Evolutionary conservation across 768 basidiomycete genomes (phyloP).

Genomic region (Lactifluus hygrophoroides): DNA sequence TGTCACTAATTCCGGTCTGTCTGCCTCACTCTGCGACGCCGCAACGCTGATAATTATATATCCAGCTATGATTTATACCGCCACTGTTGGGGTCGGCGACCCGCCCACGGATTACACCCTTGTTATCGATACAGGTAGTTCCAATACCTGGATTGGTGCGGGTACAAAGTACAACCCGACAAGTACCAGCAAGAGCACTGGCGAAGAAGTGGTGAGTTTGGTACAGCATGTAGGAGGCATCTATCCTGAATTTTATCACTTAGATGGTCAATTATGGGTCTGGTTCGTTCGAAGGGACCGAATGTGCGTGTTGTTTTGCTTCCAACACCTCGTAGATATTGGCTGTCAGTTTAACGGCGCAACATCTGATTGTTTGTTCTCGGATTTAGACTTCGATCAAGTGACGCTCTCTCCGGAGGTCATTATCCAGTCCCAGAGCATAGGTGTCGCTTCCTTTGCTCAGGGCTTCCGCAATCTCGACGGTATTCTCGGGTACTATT

Average conservation of each 20-base stretch:
- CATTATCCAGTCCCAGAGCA: constrained; percentile 26
- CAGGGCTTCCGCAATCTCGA: constrained; percentile 31
- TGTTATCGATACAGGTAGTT: constrained; percentile 53
- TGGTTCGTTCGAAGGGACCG: constrained; percentile 12
- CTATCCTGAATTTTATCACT: constrained; percentile 43
- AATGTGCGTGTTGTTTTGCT: constrained; percentile 27
- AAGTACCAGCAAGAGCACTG: constrained; percentile 36
- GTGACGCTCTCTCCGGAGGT: constrained; percentile 14
- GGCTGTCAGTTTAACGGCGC: no score
- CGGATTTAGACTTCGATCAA: constrained; percentile 20
- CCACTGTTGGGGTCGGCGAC: constrained; percentile 42
- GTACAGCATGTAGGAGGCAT: constrained; percentile 19
- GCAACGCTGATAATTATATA: constrained; percentile 1
- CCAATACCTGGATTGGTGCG: constrained; percentile 53
- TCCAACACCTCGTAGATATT: constrained; percentile 17
- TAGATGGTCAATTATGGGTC: constrained; percentile 16
- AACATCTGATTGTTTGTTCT: background rate
- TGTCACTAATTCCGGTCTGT: constrained; percentile 44
- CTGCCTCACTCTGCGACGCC: background rate
- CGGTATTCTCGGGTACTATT: constrained; percentile 41
- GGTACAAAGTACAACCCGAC: constrained; percentile 38
- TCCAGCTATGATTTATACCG: constrained; percentile 45
- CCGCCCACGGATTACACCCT: constrained; percentile 43
- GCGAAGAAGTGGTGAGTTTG: constrained; percentile 27
- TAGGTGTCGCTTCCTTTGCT: constrained; percentile 30